Base-by-base conservation (phyloP, 2,329 filamentous ascomycete genomes). In the Penicillium expansum region DNA sequence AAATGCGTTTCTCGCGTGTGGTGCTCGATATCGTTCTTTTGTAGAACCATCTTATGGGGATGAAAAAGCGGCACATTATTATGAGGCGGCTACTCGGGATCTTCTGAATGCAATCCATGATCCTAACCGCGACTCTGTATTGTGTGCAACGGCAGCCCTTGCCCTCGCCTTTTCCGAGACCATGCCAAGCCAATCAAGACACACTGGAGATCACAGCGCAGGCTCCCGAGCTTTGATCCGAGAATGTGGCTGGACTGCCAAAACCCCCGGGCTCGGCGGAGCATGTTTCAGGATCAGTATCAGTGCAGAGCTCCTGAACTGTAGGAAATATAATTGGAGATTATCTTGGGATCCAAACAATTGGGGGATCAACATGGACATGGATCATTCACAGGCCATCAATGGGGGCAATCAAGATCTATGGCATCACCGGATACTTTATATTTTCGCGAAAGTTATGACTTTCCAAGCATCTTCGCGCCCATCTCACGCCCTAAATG, bases 271-370 rank as follows among this genome's bases (percentile, higher is more conserved):
- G 0, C 85, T 96, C 20, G 92, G 91, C 0, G 85, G 87, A 0
- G 91, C 92, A 1, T 97, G 92, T 72, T 97, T 97, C 76, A 97
- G 93, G 92, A 80, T 97, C 37, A 96, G 95, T 66, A 86, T 96
- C 16, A 89, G 88, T 16, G 89, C 96, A 82, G 93, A 97, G 71
- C 80, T 97, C n/a, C 79, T 97, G 29, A 91, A 86, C 61, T 96
- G 92, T 71, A 79, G 97, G 16, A 88, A 91, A 62, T 91, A 91
- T 74, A 92, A 93, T 70, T 96, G 90, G 89, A 84, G 87, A 62
- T 85, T 91, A 13, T 87, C 90, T 0, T 96, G 92, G 91, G 86
- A 96, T 52, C 92, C 92, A 0, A 91, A 96, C 65, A 85, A 90
- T 11, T 97, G 93, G 92, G 90, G 89, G 1, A 80, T 97, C 18